Evolutionary conservation across 805 yeast genomes (phyloP), one percentile per base, ranked within the genome.

Genomic region (Sugiyamaella qingdaonensis): DNA sequence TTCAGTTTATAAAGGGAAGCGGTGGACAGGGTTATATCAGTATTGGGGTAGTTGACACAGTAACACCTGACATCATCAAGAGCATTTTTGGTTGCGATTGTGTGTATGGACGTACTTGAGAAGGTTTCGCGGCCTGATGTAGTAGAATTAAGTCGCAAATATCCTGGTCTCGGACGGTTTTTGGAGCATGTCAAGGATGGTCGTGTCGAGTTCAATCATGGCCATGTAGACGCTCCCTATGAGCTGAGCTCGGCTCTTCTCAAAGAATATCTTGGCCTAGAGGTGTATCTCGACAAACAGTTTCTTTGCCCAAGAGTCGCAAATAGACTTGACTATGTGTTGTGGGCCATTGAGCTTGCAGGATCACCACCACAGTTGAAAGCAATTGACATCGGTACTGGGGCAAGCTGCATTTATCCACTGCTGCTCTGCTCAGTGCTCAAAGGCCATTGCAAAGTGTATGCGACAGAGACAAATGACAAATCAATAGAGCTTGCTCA

Each of bases 341-440:
- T 55, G 5, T 67, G 70, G 70, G 51, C 66, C 2, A 49, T 58
- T 32, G 58, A 58, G 33, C 48, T 64, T 9, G 39, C 48, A 49
- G 10, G 19, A 2, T 42, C 16, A 39, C 13, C 8, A 10, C 27
- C 31, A 14, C 39, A 39, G 24, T 21, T 51, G 14, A 21, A 7
- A 4, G 58, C 48, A 1, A 48, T 75, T n/a, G 81, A 78, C 55
- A 66, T 77, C 14, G 84, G 84, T 1, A 74, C 79, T 0, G 82
- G 84, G 1, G 73, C 75, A 19, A 66, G 73, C 39, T 76, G 76
- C 2, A 73, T 79, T 1, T 79, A 78, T 59, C 74, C 80, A 1
- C 51, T 79, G 1, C 54, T 79, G 32, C 78, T 69, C 5, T 54
- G 65, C 27, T 55, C 58, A 14, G 21, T 64, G 11, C 59, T 52